Evolutionary conservation across 2,329 filamentous ascomycete species (phyloP), one percentile per base, ranked within the genome.

Genomic region (Fusarium algeriense): DNA sequence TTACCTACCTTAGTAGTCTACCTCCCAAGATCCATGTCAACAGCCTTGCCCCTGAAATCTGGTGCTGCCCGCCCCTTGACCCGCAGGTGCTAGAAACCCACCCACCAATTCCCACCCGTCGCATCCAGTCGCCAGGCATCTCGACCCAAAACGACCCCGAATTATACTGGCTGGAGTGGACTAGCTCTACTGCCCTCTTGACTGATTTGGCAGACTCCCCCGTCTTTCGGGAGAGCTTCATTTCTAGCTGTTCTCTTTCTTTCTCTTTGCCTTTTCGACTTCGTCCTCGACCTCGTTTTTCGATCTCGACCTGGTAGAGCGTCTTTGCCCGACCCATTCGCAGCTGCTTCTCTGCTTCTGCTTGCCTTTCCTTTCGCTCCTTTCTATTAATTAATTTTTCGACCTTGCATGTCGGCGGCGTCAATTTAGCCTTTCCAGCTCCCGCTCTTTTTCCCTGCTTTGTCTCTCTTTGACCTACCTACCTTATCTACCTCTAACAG

Each of bases 11-110:
- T 8, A 30, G 30, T 30, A 30, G 30, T 11, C 30, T 7, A 30
- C 30, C 30, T 30, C 10, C 38, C 32, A 19, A 61, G 46, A 67
- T 64, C 70, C 70, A 60, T 73, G 69, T 48, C 57, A 56, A 59
- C 50, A 70, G 66, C 50, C 69, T 67, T 73, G 70, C 70, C 70
- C 70, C 70, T 73, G 70, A 73, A 73, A 73, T 73, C 70, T 73
- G 64, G 67, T 69, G 67, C 70, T 73, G 62, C 67, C 46, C 37
- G 62, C 66, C 66, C 69, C 70, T 69, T 72, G 70, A 73, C 69
- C 70, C 65, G 69, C 65, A 67, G 58, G 62, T 26, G 17, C 52
- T 34, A 32, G 49, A 49, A 71, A 59, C 60, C 60, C 60, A 69
- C 67, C 23, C 64, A 45, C 54, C 55, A 55, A 67, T 64, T 53